phyloP scores from a whole-genome alignment of 2,329 filamentous ascomycete species.

The Clathrospora elynae region DNA sequence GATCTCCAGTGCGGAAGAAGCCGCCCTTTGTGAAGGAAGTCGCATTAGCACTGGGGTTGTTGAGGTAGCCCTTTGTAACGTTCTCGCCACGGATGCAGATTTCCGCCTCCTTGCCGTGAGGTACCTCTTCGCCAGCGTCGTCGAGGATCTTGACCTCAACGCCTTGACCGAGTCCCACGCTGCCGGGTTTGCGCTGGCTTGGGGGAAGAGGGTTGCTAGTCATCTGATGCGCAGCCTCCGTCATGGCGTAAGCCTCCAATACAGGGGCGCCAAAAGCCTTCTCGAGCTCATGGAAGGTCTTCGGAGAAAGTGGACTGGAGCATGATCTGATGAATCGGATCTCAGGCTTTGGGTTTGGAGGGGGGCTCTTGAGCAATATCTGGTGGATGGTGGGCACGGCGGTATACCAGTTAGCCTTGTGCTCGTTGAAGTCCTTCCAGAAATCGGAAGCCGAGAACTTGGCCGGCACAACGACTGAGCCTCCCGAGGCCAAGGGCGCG shows the following conservation, averaged over 20 bases:
- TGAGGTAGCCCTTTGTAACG: constrained; percentile 82
- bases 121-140: constrained; percentile 68
- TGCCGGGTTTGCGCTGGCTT: constrained; percentile 76
- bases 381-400: constrained; percentile 93
- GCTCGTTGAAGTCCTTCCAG: constrained; percentile 74
- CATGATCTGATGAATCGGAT: constrained; percentile 90
- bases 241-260: constrained; percentile 91
- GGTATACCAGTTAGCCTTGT: constrained; percentile 88
- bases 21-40: constrained; percentile 74
- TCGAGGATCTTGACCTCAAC: constrained; percentile 81
- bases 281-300: constrained; percentile 79
- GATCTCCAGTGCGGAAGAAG: constrained; percentile 87
- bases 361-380: constrained; percentile 76
- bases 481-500: constrained; percentile 74
- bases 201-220: constrained; percentile 69
- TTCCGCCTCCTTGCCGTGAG: constrained; percentile 74
- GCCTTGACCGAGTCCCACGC: constrained; percentile 81
- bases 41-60: constrained; percentile 77
- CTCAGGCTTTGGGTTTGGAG: constrained; percentile 68
- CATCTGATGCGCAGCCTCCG: constrained; percentile 86
- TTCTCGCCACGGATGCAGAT: constrained; percentile 84
- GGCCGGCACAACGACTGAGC: constrained; percentile 76
- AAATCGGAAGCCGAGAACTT: constrained; percentile 84
- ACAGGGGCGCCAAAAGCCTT: constrained; percentile 77
- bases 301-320: constrained; percentile 81